phyloP scores from a whole-genome alignment of 306 rosid genomes.

The Dryas octopetala region DNA sequence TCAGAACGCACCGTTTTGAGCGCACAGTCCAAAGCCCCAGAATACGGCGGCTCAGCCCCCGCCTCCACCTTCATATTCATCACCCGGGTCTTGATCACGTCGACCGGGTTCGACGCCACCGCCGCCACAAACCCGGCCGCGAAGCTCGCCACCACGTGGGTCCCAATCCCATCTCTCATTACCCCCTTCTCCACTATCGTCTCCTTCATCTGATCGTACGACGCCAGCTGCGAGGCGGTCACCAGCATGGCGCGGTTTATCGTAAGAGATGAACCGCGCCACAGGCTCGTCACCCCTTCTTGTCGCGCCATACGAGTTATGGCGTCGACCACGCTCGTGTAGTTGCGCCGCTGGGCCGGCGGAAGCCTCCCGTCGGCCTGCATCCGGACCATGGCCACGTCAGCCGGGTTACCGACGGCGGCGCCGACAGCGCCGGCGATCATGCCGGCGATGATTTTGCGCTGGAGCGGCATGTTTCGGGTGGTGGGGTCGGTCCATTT shows the following conservation, averaged over 20 bases:
- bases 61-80: slow-evolving; percentile 84
- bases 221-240: slow-evolving; percentile 73
- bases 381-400: slow-evolving; percentile 81
- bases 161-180: slow-evolving; percentile 74
- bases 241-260: slow-evolving; percentile 85
- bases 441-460: slow-evolving; percentile 60
- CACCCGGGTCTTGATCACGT: slow-evolving; percentile 72
- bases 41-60: slow-evolving; percentile 55
- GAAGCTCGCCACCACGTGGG: slow-evolving; percentile 78
- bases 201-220: slow-evolving; percentile 75
- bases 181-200: slow-evolving; percentile 46
- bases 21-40: slow-evolving; percentile 69
- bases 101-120: slow-evolving; percentile 71
- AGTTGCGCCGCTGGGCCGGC: slow-evolving; percentile 55
- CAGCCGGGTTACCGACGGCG: slow-evolving; percentile 70
- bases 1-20: slow-evolving; percentile 68
- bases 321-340: slow-evolving; percentile 69
- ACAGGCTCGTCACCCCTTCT: slow-evolving; percentile 62
- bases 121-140: slow-evolving; percentile 81
- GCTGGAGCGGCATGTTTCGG: slow-evolving; percentile 39
- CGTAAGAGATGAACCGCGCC: slow-evolving; percentile 77
- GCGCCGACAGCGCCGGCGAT: slow-evolving; percentile 68
- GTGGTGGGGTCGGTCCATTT: slow-evolving; percentile 61
- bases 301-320: slow-evolving; percentile 49
- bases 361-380: slow-evolving; percentile 83